Evolutionary conservation across 2,329 filamentous ascomycete genomes (phyloP), one percentile per base, ranked within the genome.

Genomic region (Phaeosphaeria sp.): DNA sequence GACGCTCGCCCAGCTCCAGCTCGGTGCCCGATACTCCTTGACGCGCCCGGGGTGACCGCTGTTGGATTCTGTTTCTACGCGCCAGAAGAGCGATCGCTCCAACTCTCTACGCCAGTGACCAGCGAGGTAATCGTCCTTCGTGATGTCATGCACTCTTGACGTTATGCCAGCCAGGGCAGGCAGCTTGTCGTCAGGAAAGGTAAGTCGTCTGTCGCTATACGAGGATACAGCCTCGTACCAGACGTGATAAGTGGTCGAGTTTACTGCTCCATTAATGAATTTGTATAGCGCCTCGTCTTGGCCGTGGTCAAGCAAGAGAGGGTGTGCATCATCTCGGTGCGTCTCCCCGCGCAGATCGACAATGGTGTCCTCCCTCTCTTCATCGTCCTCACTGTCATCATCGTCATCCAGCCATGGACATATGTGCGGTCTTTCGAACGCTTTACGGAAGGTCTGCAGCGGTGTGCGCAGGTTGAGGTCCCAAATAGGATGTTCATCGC

Each of bases 1-100:
- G 6, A 50, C 18, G 33, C 51, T 54, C 30, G 56, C 56, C 56
- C 56, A 58, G 40, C 56, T 58, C 56, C 56, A 58, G 17, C 24
- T 54, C 25, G 56, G 56, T 15, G 52, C 51, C 17, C 49, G 7
- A 20, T 51, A 55, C 36, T 8, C 17, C 33, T 51, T 51, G 22
- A 51, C 49, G 17, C 49, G 40, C 2, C 20, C 21, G 18, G 25
- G 21, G 15, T 21, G 27, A 9, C 39, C 17, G 20, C 7, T 42
- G n/a, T 25, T 21, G 36, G 40, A n/a, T 24, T 45, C 40, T n/a
- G 39, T 51, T 18, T 33, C 30, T 18, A n/a, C 22, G 6, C 20
- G 15, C 54, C 54, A 56, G 42, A 56, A 56, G 6, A 56, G 25
- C 18, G 47, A 50, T 13, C 40, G 39, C 25, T 55, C 56, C 1